Evolutionary conservation across 805 yeast species (phyloP), one percentile per base, ranked within the genome.

Genomic region (Ogataea saltuana): DNA sequence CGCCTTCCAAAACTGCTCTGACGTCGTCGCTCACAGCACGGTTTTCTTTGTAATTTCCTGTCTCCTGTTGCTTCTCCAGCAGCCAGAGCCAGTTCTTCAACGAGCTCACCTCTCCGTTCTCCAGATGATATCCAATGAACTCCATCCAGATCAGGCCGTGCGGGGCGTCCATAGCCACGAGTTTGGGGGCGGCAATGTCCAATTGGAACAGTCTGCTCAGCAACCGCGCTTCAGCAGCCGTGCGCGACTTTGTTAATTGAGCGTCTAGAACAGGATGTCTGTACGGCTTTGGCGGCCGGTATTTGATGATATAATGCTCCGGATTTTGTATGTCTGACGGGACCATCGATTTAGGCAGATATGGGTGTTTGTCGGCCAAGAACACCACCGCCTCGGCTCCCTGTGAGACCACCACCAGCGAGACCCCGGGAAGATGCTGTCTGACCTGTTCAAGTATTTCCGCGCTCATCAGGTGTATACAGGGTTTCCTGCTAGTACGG

Each of bases 111-210:
- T 63, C 55, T 0, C 80, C 82, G 52, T 78, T 65, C 4, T 73
- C 69, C 17, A 84, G 56, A 8, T 59, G 55, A 22, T 75, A 80
- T 1, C 91, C 90, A 7, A 91, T 61, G 49, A 68, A 73, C 54
- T 88, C 95, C 91, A 91, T 86, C 93, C 95, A 89, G 19, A 93
- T 80, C 34, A 86, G 67, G 1, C 98, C 99, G 49, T 80, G 77
- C 30, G 72, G 64, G 3, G 82, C 77, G 66, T 93, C 97, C n/a
- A 83, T 75, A 38, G 82, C 82, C n/a, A 85, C 66, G 34, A 93
- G 61, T 45, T 72, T 64, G 0, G 99, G 99, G 1, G 85, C 87
- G 8, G 71, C 69, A 13, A 93, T 72, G 0, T 81, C 85, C 12
- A 86, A 48, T 42, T 64, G 68, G 21, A 60, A 57, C 33, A 80